These are phyloP conservation scores for Eucalyptus polybractea DNA, from an alignment of 345 rosid genomes.

Conservation along the genomic window DNA sequence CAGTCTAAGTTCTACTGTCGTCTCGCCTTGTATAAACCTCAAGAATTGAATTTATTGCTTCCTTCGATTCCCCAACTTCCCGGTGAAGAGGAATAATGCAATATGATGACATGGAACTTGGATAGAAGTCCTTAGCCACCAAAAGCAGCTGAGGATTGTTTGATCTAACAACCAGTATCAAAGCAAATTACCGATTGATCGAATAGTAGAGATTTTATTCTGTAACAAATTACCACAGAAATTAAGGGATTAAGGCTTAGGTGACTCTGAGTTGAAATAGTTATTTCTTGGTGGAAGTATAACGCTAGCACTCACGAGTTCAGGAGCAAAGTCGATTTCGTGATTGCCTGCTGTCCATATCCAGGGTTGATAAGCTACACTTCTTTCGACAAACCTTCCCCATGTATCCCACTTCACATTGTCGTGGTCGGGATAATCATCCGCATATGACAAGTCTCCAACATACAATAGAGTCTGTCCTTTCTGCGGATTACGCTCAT, in stretches of 20 bases:
- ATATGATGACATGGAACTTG: background rate
- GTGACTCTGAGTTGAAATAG: background rate
- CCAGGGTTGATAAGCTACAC: slow-evolving; percentile 33
- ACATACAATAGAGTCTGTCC: slow-evolving; percentile 28
- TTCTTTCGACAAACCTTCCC: slow-evolving; percentile 27
- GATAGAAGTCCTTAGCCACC: background rate
- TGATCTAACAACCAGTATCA: background rate
- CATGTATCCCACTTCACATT: slow-evolving; percentile 33
- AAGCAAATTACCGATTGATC: background rate
- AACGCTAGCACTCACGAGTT: slow-evolving; percentile 8
- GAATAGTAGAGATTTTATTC: background rate
- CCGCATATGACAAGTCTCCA: slow-evolving; percentile 41
- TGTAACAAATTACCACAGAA: background rate
- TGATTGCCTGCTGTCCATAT: slow-evolving; percentile 42
- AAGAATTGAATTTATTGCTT: background rate
- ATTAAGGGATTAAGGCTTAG: too few species aligned
- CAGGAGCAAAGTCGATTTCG: slow-evolving; percentile 20
- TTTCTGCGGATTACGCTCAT: slow-evolving; percentile 21
- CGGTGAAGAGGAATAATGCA: background rate
- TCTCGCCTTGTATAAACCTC: background rate
- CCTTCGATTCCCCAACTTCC: background rate
- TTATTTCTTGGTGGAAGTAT: background rate
- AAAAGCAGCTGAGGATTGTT: background rate
- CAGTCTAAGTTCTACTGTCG: background rate
- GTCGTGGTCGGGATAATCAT: slow-evolving; percentile 26